These are phyloP conservation scores for Hansenula sp. DNA, from an alignment of 1,139 yeast species.

Conservation along the genomic window DNA sequence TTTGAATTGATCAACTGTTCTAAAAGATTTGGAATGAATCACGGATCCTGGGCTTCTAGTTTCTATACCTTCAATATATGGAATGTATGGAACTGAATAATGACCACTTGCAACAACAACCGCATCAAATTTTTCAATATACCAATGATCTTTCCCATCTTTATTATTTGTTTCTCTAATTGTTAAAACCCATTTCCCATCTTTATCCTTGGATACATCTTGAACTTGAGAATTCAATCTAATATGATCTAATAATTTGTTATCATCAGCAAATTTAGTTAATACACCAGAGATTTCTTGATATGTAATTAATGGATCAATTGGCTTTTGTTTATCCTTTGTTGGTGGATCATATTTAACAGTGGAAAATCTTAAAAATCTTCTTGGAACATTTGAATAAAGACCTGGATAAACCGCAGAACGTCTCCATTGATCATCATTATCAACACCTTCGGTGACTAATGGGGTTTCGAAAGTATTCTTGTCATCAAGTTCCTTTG, in stretches of 20 bases:
- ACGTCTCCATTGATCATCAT: slow-evolving; percentile 35
- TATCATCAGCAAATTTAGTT: slow-evolving; percentile 28
- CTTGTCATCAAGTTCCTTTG: slow-evolving; percentile 9
- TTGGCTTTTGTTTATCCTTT: slow-evolving; percentile 12
- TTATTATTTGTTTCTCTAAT: slow-evolving; percentile 23
- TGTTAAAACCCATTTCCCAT: slow-evolving; percentile 35
- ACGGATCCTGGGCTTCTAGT: slow-evolving; percentile 32
- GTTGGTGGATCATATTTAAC: slow-evolving; percentile 9
- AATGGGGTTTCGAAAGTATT: slow-evolving; percentile 17
- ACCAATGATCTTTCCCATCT: slow-evolving; percentile 25
- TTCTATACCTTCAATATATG: slow-evolving; percentile 37
- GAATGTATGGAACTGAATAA: slow-evolving; percentile 43
- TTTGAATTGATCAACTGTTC: slow-evolving; percentile 27
- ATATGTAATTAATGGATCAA: slow-evolving; percentile 40
- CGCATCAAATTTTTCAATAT: slow-evolving; percentile 37
- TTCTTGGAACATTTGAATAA: slow-evolving; percentile 43
- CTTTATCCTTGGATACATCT: slow-evolving; percentile 29
- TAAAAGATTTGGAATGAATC: slow-evolving; percentile 40
- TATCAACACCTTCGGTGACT: slow-evolving; percentile 9
- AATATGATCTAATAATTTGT: slow-evolving; percentile 31
- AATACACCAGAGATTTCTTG: slow-evolving; percentile 34
- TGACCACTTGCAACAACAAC: slow-evolving; percentile 43
- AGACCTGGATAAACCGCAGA: slow-evolving; percentile 41
- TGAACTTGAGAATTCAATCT: slow-evolving; percentile 40
- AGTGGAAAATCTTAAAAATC: slow-evolving; percentile 41